These are phyloP conservation scores for Zasmidium citrigriseum DNA, from an alignment of 2,329 filamentous ascomycete genomes.

Conservation along the genomic window DNA sequence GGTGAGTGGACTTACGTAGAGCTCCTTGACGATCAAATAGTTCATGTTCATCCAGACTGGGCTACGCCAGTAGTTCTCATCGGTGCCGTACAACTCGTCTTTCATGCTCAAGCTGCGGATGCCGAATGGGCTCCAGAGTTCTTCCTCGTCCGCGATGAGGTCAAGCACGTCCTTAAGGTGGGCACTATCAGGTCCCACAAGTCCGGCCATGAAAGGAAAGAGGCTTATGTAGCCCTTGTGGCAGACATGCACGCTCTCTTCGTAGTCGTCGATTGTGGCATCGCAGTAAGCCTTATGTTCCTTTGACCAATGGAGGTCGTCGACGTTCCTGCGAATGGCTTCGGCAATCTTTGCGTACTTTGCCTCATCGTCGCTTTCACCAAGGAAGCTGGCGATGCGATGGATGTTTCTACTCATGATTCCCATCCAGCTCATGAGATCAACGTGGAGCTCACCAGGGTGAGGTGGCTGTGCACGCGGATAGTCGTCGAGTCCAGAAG, in stretches of 20 bases:
- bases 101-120: conserved; percentile 84
- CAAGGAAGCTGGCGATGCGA: conserved; percentile 76
- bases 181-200: conserved; percentile 72
- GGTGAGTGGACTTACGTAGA: conserved; percentile 62
- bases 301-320: conserved; percentile 90
- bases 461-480: conserved; percentile 91
- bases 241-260: conserved; percentile 86
- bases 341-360: conserved; percentile 71
- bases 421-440: conserved; percentile 96
- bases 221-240: conserved; percentile 96
- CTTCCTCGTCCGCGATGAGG: conserved; percentile 74
- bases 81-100: conserved; percentile 81
- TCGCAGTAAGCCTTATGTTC: conserved; percentile 85
- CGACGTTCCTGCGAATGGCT: conserved; percentile 81
- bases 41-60: conserved; percentile 97
- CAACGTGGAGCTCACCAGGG: conserved; percentile 91
- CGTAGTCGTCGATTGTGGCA: conserved; percentile 90
- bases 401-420: conserved; percentile 87
- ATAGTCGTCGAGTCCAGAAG: conserved; percentile 94
- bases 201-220: conserved; percentile 85
- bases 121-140: conserved; percentile 90
- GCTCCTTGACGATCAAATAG: conserved; percentile 77
- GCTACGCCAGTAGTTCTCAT: conserved; percentile 95
- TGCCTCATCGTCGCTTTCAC: conserved; percentile 71
- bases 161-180: conserved; percentile 75